A percentile compares a stretch with the other conserved stretches of the same genome.
Evolutionary conservation across 176 grass and related monocot species (phyloP).

Genomic region (Musa acuminata): DNA sequence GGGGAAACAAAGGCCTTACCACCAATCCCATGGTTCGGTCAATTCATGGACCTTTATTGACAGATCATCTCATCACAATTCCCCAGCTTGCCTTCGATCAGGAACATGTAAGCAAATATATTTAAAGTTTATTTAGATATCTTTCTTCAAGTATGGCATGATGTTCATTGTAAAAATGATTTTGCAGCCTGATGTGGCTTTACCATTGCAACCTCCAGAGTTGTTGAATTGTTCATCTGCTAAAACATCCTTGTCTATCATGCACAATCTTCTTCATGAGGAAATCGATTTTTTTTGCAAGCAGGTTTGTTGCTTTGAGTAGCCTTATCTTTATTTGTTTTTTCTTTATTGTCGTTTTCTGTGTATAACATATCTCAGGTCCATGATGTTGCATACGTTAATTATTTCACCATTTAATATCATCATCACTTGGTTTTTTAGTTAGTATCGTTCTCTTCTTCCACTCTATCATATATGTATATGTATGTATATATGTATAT

Average conservation of each 20-base stretch:
- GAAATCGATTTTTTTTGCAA: conserved; percentile 93
- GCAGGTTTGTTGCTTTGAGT: conserved; percentile 48
- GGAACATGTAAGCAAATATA: conserved; percentile 62
- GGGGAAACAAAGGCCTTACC: conserved; percentile 47
- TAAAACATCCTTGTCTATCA: conserved; percentile 44
- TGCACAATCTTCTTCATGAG: conserved; percentile 83
- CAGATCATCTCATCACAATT: conserved; percentile 85
- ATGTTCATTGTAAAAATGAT: conserved; percentile 24
- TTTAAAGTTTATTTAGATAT: neutral
- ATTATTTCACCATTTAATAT: neutral
- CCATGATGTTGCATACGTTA: neutral
- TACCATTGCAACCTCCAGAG: conserved; percentile 84
- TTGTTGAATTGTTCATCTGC: conserved; percentile 44
- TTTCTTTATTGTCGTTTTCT: neutral
- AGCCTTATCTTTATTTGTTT: conserved; percentile 8
- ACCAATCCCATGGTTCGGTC: conserved; percentile 52
- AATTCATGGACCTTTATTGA: conserved; percentile 74
- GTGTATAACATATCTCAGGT: neutral
- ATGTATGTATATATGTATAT: neutral
- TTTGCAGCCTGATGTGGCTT: conserved; percentile 87
- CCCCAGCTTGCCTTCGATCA: conserved; percentile 82
- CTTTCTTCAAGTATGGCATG: neutral
- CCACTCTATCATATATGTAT: too few relatives aligned
- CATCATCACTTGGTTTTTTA: neutral
- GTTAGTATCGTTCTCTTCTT: neutral